phyloP scores from a whole-genome alignment of 2,329 filamentous ascomycete species.

The Arthrobotrys sphaeroides region DNA sequence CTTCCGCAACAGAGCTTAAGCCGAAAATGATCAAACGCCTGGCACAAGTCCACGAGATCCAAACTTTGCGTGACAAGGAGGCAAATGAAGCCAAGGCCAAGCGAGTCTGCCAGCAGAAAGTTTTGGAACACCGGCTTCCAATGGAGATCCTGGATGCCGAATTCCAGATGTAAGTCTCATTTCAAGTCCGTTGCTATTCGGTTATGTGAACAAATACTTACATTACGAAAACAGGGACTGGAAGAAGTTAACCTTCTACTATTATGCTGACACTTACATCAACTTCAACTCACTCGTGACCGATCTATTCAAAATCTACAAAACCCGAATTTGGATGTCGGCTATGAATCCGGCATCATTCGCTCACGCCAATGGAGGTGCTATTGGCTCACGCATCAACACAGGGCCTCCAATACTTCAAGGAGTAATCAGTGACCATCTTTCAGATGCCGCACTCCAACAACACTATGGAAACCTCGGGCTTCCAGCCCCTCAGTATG shows the following conservation, averaged over 20 bases:
- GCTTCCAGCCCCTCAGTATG: constrained; percentile 28
- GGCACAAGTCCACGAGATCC: constrained; percentile 88
- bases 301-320: constrained; percentile 98
- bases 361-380: constrained; percentile 72
- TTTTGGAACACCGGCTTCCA: constrained; percentile 89
- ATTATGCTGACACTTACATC: constrained; percentile 97
- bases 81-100: constrained; percentile 98
- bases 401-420: constrained; percentile 49
- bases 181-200: background rate
- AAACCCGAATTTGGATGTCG: constrained; percentile 99
- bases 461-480: constrained; percentile 50
- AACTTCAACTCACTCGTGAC: constrained; percentile 98
- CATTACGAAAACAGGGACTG: constrained; percentile 75
- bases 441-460: constrained; percentile 44
- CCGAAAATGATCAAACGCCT: constrained; percentile 97
- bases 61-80: constrained; percentile 90
- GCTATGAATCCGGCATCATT: constrained; percentile 98
- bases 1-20: constrained; percentile 77
- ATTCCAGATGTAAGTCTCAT: constrained; percentile 85
- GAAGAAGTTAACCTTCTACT: constrained; percentile 99
- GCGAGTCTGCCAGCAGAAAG: constrained; percentile 94
- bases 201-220: constrained; percentile 3
- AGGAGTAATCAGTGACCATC: constrained; percentile 49
- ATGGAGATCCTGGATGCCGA: constrained; percentile 99
- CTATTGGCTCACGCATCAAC: constrained; percentile 26